phyloP scores from a whole-genome alignment of 169 alveolate genomes.

The Plasmodium billcollinsi region DNA sequence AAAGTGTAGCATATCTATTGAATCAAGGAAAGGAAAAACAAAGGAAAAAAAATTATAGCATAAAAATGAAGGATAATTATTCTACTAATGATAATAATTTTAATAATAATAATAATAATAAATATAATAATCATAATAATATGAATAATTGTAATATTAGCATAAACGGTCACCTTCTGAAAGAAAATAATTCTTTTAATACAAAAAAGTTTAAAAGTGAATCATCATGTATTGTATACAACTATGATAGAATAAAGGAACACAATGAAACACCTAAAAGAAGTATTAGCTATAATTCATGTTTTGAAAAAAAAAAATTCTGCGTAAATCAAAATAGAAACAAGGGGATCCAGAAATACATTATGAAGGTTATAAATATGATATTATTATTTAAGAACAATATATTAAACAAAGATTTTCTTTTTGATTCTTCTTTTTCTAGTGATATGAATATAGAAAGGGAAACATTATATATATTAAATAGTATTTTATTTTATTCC shows the following conservation, averaged over 20 bases:
- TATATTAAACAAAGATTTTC: constrained; percentile 28
- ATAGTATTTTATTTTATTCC: constrained; percentile 33
- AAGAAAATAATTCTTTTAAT: not conserved
- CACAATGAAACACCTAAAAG: too few relatives aligned
- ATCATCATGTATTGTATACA: too few relatives aligned
- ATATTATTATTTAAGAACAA: constrained; percentile 19
- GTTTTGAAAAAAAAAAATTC: not conserved
- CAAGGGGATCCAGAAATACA: too few relatives aligned
- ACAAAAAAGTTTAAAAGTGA: not conserved
- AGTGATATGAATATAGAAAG: constrained; percentile 6
- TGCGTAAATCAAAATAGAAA: constrained; percentile 6
- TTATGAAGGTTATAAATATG: not conserved
- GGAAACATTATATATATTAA: constrained; percentile 24
- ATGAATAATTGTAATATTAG: too few relatives aligned
- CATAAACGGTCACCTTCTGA: too few relatives aligned
- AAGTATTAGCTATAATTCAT: too few relatives aligned
- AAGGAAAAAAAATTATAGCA: not conserved
- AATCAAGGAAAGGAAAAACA: not conserved
- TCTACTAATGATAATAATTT: too few relatives aligned
- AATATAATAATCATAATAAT: too few relatives aligned
- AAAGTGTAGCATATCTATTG: constrained; percentile 1
- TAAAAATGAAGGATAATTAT: not conserved
- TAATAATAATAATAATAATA: too few relatives aligned
- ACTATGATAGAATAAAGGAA: too few relatives aligned
- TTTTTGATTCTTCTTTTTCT: not conserved